These are phyloP conservation scores for Septoria linicola DNA, from an alignment of 2,329 filamentous ascomycete species.

Conservation along the genomic window DNA sequence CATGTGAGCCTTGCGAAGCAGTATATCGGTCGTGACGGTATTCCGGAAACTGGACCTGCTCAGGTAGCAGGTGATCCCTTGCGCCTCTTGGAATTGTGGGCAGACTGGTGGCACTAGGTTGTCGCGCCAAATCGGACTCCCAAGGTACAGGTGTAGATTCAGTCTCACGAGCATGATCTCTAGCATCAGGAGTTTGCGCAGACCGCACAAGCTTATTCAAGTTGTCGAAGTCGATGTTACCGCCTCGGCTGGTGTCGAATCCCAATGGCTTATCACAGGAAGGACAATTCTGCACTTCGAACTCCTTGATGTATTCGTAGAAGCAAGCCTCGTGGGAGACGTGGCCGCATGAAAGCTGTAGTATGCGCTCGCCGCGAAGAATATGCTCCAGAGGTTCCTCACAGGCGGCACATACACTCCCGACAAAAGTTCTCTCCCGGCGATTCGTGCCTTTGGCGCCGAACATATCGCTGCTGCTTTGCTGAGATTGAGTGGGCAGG, in stretches of 20 bases:
- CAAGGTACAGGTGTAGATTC: slow-evolving; percentile 56
- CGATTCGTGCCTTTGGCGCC: slow-evolving; percentile 46
- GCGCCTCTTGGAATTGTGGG: slow-evolving; percentile 19
- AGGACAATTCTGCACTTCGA: slow-evolving; percentile 90
- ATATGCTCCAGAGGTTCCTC: slow-evolving; percentile 97
- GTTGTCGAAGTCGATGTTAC: slow-evolving; percentile 81
- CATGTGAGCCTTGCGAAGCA: slow-evolving; percentile 52
- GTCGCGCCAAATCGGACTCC: slow-evolving; percentile 48
- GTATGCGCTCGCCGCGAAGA: slow-evolving; percentile 84
- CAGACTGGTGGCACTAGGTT: slow-evolving; percentile 19
- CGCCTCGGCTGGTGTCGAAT: slow-evolving; percentile 86
- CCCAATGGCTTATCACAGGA: slow-evolving; percentile 89
- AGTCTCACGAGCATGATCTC: slow-evolving; percentile 37
- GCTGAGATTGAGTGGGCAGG: slow-evolving; percentile 24
- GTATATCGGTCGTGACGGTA: slow-evolving; percentile 29
- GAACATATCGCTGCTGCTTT: slow-evolving; percentile 36
- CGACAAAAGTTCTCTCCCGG: slow-evolving; percentile 91
- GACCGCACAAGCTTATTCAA: slow-evolving; percentile 89
- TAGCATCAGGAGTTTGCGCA: slow-evolving; percentile 53
- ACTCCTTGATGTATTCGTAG: slow-evolving; percentile 95
- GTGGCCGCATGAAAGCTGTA: slow-evolving; percentile 96
- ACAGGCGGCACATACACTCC: slow-evolving; percentile 90
- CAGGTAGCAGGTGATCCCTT: slow-evolving; percentile 31
- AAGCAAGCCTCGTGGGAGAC: slow-evolving; percentile 98
- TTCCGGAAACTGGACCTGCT: slow-evolving; percentile 20